Conservation (phyloP, 306 rosid species). For the Begonia peltatifolia region DNA sequence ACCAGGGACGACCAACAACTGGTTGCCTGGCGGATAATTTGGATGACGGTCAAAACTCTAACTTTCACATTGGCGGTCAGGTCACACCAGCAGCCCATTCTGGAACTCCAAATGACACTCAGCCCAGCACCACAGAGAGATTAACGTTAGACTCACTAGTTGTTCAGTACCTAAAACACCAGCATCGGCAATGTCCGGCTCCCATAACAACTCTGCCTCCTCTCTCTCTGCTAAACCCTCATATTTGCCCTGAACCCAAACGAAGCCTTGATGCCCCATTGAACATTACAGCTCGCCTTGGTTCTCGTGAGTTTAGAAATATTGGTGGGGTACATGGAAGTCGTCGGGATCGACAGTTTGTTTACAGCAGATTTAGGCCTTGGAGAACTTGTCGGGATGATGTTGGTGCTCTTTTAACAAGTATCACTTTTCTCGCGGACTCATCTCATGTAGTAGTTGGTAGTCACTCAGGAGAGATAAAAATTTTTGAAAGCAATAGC, state of each 20-base stretch:
- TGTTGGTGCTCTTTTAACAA: slow-evolving; percentile 65
- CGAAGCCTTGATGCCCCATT: slow-evolving; percentile 88
- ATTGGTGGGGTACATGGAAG: slow-evolving; percentile 86
- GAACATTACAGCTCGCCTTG: slow-evolving; percentile 84
- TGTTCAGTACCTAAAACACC: slow-evolving; percentile 91
- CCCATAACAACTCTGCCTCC: slow-evolving; percentile 99
- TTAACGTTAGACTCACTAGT: slow-evolving; percentile 76
- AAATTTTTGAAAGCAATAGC: slow-evolving; percentile 63
- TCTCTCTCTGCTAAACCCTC: slow-evolving; percentile 75
- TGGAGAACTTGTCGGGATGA: slow-evolving; percentile 96
- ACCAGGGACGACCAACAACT: slow-evolving; percentile 26
- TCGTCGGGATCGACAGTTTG: slow-evolving; percentile 91
- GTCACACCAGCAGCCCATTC: slow-evolving; percentile 44
- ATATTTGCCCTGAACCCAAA: slow-evolving; percentile 95
- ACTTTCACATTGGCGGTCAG: slow-evolving; percentile 30
- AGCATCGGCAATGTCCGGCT: slow-evolving; percentile 97
- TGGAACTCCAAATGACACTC: slow-evolving; percentile 41
- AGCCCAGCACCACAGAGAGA: slow-evolving; percentile 60
- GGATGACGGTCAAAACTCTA: slow-evolving; percentile 51
- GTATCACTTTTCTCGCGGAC: slow-evolving; percentile 75
- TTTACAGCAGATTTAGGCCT: slow-evolving; percentile 89
- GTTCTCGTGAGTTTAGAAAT: slow-evolving; percentile 71
- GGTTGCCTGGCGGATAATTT: slow-evolving; percentile 27
- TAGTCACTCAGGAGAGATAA: slow-evolving; percentile 81
- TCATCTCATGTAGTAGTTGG: slow-evolving; percentile 85